Percentiles rank a stretch among this genome's conserved stretches.
phyloP scores from a whole-genome alignment of 257 asterid species.

The Oldenlandia corymbosa region DNA sequence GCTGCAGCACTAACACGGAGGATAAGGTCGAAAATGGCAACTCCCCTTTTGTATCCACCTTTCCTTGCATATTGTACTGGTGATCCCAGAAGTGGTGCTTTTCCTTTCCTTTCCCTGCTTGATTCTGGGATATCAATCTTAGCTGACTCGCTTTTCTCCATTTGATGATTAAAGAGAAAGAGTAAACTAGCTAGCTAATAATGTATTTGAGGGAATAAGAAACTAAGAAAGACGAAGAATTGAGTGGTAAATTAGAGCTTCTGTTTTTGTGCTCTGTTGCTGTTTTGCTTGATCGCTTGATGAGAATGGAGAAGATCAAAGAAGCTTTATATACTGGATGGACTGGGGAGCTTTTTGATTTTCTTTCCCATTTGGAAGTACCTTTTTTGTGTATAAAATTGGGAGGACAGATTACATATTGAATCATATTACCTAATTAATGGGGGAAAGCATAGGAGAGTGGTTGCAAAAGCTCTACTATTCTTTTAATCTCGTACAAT shows the following conservation, averaged over 20 bases:
- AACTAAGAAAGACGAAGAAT: not conserved
- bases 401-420: slow-evolving; percentile 16
- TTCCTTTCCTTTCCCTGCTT: slow-evolving; percentile 69
- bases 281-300: slow-evolving; percentile 12
- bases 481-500: slow-evolving; percentile 13
- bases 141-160: slow-evolving; percentile 56
- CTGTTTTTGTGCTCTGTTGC: not conserved
- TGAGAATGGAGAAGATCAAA: slow-evolving; percentile 24
- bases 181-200: not conserved
- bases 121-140: slow-evolving; percentile 50
- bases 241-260: not conserved
- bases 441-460: slow-evolving; percentile 55
- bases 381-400: not conserved
- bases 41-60: slow-evolving; percentile 42
- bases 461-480: slow-evolving; percentile 34
- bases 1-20: slow-evolving; percentile 60
- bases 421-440: slow-evolving; percentile 16
- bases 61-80: slow-evolving; percentile 13
- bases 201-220: not conserved
- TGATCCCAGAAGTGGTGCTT: slow-evolving; percentile 57
- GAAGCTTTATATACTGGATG: slow-evolving; percentile 22
- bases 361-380: not conserved
- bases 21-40: slow-evolving; percentile 66
- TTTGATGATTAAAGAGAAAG: slow-evolving; percentile 1
- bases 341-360: not conserved